Conservation (phyloP, 306 rosid genomes). For the Rosa multiflora region DNA sequence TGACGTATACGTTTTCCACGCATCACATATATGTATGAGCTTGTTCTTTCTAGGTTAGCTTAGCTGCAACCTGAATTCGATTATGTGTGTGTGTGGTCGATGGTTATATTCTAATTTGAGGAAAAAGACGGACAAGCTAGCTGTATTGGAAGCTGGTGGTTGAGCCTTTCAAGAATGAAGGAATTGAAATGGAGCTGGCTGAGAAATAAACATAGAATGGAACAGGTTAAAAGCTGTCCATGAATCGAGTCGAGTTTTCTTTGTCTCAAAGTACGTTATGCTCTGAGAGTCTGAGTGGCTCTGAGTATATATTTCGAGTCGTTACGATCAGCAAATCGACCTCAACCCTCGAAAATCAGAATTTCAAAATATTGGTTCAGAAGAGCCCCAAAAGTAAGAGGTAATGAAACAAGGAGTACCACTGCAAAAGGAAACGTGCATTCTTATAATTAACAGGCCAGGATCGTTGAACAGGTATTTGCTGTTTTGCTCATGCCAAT, state of each 20-base stretch:
- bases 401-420: background rate
- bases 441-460: background rate
- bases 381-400: background rate
- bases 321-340: slow-evolving; percentile 12
- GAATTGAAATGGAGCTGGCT: background rate
- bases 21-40: background rate
- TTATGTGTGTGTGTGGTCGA: background rate
- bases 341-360: background rate
- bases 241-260: background rate
- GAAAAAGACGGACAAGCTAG: background rate
- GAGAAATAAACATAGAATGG: background rate
- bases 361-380: background rate
- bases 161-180: slow-evolving; percentile 3
- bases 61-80: background rate
- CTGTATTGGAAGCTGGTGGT: background rate
- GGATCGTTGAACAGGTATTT: background rate
- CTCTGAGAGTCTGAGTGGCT: background rate
- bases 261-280: slow-evolving; percentile 12
- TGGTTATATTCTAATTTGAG: background rate
- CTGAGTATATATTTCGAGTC: background rate
- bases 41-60: background rate
- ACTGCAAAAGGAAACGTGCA: slow-evolving; percentile 6
- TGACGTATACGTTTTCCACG: background rate
- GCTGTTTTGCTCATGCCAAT: background rate
- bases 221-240: background rate